Conservation (phyloP, 2,329 filamentous ascomycete genomes). For the Seiridium cupressi region DNA sequence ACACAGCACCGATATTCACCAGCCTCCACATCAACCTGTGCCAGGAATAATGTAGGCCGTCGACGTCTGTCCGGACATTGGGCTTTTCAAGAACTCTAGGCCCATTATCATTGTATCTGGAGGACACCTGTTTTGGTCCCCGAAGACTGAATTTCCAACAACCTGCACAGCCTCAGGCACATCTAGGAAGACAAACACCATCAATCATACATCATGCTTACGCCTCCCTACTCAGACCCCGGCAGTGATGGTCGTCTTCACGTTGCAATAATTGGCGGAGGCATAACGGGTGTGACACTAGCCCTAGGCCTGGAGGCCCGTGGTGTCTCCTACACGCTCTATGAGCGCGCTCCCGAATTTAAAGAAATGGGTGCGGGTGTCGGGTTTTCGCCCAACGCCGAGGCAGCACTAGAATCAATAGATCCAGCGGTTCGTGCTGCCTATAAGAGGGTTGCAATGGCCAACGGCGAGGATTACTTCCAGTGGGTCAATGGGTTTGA, state of each 20-base stretch:
- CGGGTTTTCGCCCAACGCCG: constrained; percentile 49
- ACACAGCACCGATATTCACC: neutral
- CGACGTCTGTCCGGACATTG: too few relatives aligned
- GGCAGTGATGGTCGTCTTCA: constrained; percentile 12
- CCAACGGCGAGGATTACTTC: constrained; percentile 40
- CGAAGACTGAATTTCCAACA: too few relatives aligned
- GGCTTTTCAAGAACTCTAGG: too few relatives aligned
- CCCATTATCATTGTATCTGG: too few relatives aligned
- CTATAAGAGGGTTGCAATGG: constrained; percentile 30
- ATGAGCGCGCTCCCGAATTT: constrained; percentile 41
- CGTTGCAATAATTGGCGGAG: constrained; percentile 50
- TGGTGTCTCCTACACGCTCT: constrained; percentile 40
- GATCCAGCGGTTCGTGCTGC: constrained; percentile 34
- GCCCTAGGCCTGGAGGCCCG: constrained; percentile 44
- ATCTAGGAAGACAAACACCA: neutral
- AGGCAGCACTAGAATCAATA: constrained; percentile 40
- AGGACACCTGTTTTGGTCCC: too few relatives aligned
- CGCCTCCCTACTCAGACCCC: neutral
- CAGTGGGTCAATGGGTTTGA: constrained; percentile 37
- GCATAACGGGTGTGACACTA: constrained; percentile 47
- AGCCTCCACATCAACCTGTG: neutral
- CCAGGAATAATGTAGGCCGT: too few relatives aligned
- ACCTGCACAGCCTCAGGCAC: too few relatives aligned
- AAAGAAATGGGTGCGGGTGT: constrained; percentile 51
- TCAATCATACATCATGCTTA: constrained; percentile 3